Evolutionary conservation across 2,329 filamentous ascomycete species (phyloP), one percentile per base, ranked within the genome.

Genomic region (Beauveria bassiana): DNA sequence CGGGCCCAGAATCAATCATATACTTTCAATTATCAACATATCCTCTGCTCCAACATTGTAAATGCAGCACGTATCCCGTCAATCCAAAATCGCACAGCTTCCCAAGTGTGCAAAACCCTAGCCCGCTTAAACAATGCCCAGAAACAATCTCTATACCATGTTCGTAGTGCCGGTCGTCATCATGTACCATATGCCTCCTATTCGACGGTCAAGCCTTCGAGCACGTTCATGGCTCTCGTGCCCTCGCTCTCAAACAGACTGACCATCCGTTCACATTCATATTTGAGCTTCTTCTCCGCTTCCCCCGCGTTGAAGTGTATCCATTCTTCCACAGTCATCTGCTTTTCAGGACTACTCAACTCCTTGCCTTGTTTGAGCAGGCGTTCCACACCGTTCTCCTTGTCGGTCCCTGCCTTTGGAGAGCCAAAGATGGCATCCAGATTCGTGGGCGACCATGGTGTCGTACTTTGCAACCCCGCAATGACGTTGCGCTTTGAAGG

Each of bases 251-350:
- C 93, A 72, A 98, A 98, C 9, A 84, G 79, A 63, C 81, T 83
- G 5, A 99, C 91, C 73, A 96, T 84, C 28, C 85, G 78, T 77
- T 98, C 93, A 70, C 92, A 96, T 71, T 96, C 89, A 42, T 81
- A 77, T 70, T 87, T 88, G 61, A 99, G 78, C 72, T 86, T 87
- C 73, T 87, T 85, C 77, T 98, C 93, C 0, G 90, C 91, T 70
- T 87, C 80, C 64, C 83, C 82, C 0, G 95, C 95, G 66, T 95
- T 93, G 74, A 87, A 84, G 62, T 86, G 79, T 45, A 99, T 89
- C 91, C 93, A 99, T 73, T 97, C 87, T 72, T 96, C 91, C 0
- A 98, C 91, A 5, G 87, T 93, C 93, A 99, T 96, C 43, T 82
- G 79, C 78, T 89, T 92, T 77, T 98, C 95, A 0, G 86, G 84